Evolutionary conservation across 257 asterid species (phyloP).

Genomic region (Plectranthus barbatus): DNA sequence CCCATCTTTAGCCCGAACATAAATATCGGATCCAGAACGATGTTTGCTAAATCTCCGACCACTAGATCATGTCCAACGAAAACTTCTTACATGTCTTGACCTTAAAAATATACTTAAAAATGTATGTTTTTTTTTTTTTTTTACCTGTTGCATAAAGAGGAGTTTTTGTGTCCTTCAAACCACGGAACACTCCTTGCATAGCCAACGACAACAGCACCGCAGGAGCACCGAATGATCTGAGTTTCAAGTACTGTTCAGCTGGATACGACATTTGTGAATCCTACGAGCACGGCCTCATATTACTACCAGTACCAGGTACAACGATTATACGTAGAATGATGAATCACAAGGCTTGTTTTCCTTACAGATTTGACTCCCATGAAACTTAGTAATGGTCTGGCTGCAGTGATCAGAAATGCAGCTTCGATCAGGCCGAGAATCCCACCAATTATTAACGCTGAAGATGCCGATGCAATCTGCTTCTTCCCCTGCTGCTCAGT

Average conservation of each 20-base stretch:
- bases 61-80: conserved; percentile 21
- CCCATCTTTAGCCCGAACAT: conserved; percentile 51
- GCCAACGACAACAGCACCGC: conserved; percentile 73
- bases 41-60: conserved; percentile 56
- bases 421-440: conserved; percentile 68
- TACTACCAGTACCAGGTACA: too few relatives aligned
- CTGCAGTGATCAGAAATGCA: conserved; percentile 38
- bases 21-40: conserved; percentile 57
- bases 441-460: conserved; percentile 56
- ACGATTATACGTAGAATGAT: neutral
- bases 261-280: conserved; percentile 52
- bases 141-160: conserved; percentile 65
- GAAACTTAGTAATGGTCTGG: conserved; percentile 54
- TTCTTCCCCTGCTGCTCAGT: conserved; percentile 31
- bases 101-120: too few relatives aligned
- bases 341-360: neutral
- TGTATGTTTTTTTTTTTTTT: too few relatives aligned
- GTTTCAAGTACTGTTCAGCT: conserved; percentile 49
- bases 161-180: conserved; percentile 69
- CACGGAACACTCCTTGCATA: conserved; percentile 82
- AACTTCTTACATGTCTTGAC: too few relatives aligned
- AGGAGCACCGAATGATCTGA: conserved; percentile 73
- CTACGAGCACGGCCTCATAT: conserved; percentile 14
- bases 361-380: conserved; percentile 72
- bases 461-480: conserved; percentile 64